Conservation (phyloP, 768 basidiomycete genomes). For the Ramaria rubella region DNA sequence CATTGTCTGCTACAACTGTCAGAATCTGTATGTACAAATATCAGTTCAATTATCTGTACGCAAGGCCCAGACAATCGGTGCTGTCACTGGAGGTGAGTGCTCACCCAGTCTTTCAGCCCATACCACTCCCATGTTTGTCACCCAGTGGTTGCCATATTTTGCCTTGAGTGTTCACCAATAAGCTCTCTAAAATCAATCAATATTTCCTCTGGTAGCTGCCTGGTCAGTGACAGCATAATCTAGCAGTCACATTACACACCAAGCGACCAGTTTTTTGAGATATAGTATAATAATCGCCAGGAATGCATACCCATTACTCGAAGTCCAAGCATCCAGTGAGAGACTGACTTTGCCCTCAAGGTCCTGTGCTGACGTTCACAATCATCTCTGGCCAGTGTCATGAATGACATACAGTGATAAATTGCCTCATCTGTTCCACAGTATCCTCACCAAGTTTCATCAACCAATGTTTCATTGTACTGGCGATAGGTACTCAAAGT, state of each 20-base stretch:
- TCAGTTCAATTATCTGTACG: neutral
- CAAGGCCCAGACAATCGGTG: too few relatives aligned
- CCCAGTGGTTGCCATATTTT: constrained; percentile 30
- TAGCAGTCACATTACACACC: neutral
- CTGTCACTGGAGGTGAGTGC: neutral
- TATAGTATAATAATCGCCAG: constrained; percentile 11
- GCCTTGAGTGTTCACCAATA: constrained; percentile 28
- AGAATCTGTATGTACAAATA: constrained; percentile 12
- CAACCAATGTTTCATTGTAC: constrained; percentile 13
- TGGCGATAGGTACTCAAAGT: constrained; percentile 6
- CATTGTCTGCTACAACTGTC: constrained; percentile 19
- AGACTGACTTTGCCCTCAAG: constrained; percentile 7
- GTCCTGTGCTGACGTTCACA: neutral
- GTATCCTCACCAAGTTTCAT: constrained; percentile 16
- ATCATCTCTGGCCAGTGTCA: neutral
- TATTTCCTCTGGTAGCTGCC: constrained; percentile 24
- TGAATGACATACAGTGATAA: constrained; percentile 14
- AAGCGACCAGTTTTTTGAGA: constrained; percentile 2
- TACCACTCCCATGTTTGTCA: constrained; percentile 26
- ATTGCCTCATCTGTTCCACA: constrained; percentile 8
- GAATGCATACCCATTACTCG: constrained; percentile 7
- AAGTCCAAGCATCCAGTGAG: constrained; percentile 13
- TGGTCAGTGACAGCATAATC: neutral
- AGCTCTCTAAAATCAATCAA: constrained; percentile 34
- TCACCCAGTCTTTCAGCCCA: constrained; percentile 20